Conservation (phyloP, 208 protist species). For the Crithidia sp. region DNA sequence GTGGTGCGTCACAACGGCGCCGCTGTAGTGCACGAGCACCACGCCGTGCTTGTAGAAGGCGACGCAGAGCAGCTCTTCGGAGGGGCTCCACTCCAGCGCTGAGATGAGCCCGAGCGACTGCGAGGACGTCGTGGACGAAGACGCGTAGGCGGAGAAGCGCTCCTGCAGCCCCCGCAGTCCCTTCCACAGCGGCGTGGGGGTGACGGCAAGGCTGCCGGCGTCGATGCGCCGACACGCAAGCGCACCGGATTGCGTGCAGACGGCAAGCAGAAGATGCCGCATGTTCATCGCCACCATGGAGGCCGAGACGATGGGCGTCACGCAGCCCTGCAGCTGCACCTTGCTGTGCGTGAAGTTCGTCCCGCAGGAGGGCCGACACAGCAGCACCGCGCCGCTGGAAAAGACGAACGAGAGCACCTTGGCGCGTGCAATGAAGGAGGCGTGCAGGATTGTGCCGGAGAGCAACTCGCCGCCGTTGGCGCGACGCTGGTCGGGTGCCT, state of each 20-base stretch:
- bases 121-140: not conserved
- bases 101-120: slow-evolving; percentile 42
- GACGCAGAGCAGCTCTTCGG: slow-evolving; percentile 69
- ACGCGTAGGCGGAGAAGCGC: not conserved
- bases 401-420: slow-evolving; percentile 58
- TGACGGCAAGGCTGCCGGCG: slow-evolving; percentile 26
- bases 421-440: slow-evolving; percentile 34
- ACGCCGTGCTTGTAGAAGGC: slow-evolving; percentile 62
- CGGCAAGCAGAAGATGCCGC: slow-evolving; percentile 51
- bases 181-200: slow-evolving; percentile 48
- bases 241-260: slow-evolving; percentile 61
- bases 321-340: slow-evolving; percentile 48
- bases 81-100: slow-evolving; percentile 58
- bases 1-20: slow-evolving; percentile 55
- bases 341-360: slow-evolving; percentile 48
- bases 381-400: slow-evolving; percentile 56
- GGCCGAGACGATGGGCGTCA: slow-evolving; percentile 33
- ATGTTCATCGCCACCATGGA: slow-evolving; percentile 54
- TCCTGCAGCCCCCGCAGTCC: slow-evolving; percentile 47
- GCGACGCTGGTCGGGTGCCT: not conserved
- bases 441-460: slow-evolving; percentile 55
- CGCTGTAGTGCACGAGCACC: slow-evolving; percentile 69
- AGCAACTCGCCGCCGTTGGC: slow-evolving; percentile 8
- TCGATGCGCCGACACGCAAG: slow-evolving; percentile 51
- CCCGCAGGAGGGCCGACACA: slow-evolving; percentile 48